Evolutionary conservation across 768 basidiomycete species (phyloP), one percentile per base, ranked within the genome.

Genomic region (Kwoniella heveanensis): DNA sequence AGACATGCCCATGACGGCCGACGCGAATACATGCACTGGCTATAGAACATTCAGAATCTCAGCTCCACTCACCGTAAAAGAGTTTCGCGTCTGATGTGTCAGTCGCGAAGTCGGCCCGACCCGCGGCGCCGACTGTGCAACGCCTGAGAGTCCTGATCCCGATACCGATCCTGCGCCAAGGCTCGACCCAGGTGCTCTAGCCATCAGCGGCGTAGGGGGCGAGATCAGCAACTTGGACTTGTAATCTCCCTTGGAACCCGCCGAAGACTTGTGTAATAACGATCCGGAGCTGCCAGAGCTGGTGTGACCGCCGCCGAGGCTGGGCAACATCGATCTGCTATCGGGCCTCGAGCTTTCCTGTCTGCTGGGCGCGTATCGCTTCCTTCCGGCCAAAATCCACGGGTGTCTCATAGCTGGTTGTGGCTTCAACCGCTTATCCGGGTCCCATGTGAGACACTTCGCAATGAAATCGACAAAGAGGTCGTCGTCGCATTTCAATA

Each of bases 391-490:
- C 21, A 87, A 83, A 62, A 96, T 84, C 82, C 92, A 97, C 12
- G 90, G 89, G 81, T 97, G 95, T 24, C 92, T 87, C 82, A 97
- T 80, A 0, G 95, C 95, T 10, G 89, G 85, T 70, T 92, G 90
- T 3, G 95, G 95, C 79, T 96, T 98, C 77, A 99, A 85, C 30
- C 96, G 86, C 54, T 91, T 86, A 72, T 98, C 95, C 9, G 96
- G 96, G 82, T 99, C 96, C 94, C 94, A 99, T 27, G 90, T 85
- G n/a, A 99, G 84, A 81, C 96, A 99, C 79, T 95, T 97, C 1
- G 90, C 85, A 67, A 98, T 89, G 79, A 99, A 99, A 81, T 99
- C 96, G 60, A 99, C 84, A 69, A 99, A 98, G 48, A 90, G 88
- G 62, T 95, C 92, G 76, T 98, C 96, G 62, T 93, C 91, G 75